These are phyloP conservation scores for Penicillium hesseltinei DNA, from an alignment of 2,329 filamentous ascomycete species.

Conservation along the genomic window DNA sequence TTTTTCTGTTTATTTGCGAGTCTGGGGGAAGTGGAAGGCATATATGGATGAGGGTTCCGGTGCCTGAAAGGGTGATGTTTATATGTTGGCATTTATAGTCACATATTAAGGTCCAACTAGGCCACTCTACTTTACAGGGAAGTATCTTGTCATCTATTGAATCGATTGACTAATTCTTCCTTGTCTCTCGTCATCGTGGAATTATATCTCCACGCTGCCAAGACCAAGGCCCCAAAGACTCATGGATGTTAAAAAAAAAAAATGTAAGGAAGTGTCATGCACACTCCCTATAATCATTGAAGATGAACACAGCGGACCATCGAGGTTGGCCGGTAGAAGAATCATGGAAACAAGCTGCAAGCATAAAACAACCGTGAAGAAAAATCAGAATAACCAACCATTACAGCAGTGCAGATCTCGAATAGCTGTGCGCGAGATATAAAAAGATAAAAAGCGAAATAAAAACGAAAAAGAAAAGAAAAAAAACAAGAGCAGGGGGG, in stretches of 20 bases:
- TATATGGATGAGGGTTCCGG: no score
- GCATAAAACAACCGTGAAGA: conserved; percentile 9
- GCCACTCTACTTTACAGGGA: neutral
- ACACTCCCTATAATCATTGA: conserved; percentile 9
- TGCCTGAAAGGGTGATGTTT: no score
- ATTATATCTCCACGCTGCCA: conserved; percentile 1
- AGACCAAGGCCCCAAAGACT: neutral
- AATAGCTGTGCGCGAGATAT: conserved; percentile 5
- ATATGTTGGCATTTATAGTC: no score
- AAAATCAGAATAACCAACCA: conserved; percentile 16
- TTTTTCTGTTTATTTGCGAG: no score
- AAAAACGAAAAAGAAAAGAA: neutral
- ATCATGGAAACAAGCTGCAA: conserved; percentile 5
- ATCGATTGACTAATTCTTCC: conserved; percentile 16
- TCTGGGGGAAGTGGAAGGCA: no score
- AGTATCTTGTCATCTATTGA: conserved; percentile 15
- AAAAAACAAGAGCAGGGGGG: conserved; percentile 6
- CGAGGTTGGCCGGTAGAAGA: conserved; percentile 5
- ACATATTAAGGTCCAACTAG: no score
- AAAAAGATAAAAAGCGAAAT: neutral
- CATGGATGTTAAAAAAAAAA: conserved; percentile 4
- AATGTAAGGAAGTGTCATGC: neutral
- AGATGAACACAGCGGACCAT: conserved; percentile 5
- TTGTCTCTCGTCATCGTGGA: conserved; percentile 1
- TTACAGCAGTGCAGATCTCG: conserved; percentile 22